These are phyloP conservation scores for Trichoderma atrobrunneum DNA, from an alignment of 2,329 filamentous ascomycete species.

Conservation along the genomic window DNA sequence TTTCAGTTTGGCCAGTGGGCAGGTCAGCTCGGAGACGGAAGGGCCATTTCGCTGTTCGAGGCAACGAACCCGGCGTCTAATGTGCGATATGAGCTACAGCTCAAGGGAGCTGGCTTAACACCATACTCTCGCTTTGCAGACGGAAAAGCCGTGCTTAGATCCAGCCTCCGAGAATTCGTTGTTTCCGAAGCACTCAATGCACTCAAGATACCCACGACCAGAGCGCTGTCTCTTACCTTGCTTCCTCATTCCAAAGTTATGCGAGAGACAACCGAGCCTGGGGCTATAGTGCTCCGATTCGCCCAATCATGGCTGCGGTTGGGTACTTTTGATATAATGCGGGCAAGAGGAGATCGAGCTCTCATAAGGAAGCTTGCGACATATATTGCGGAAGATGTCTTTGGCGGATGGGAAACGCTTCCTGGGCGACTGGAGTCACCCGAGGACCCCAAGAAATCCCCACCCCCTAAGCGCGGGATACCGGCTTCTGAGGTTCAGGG, in stretches of 20 bases:
- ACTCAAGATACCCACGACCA: slow-evolving; percentile 78
- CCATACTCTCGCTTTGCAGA: slow-evolving; percentile 97
- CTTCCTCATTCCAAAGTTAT: slow-evolving; percentile 69
- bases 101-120: slow-evolving; percentile 91
- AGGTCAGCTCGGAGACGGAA: slow-evolving; percentile 89
- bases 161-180: slow-evolving; percentile 90
- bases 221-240: slow-evolving; percentile 79
- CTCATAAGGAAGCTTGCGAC: slow-evolving; percentile 72
- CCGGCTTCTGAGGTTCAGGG: slow-evolving; percentile 62
- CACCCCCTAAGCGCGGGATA: slow-evolving; percentile 50
- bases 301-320: slow-evolving; percentile 89
- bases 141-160: slow-evolving; percentile 87
- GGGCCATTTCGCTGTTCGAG: slow-evolving; percentile 93
- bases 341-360: slow-evolving; percentile 73
- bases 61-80: slow-evolving; percentile 69
- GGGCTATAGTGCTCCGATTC: slow-evolving; percentile 88
- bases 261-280: slow-evolving; percentile 80
- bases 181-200: slow-evolving; percentile 88
- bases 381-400: slow-evolving; percentile 84
- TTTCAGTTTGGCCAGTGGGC: slow-evolving; percentile 84
- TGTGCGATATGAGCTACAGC: slow-evolving; percentile 81
- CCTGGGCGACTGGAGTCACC: slow-evolving; percentile 58
- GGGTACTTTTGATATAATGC: slow-evolving; percentile 93
- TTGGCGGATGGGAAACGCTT: slow-evolving; percentile 81
- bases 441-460: slow-evolving; percentile 44